These are phyloP conservation scores for Chrysoporthe deuterocubensis DNA, from an alignment of 2,329 filamentous ascomycete species.

Conservation along the genomic window DNA sequence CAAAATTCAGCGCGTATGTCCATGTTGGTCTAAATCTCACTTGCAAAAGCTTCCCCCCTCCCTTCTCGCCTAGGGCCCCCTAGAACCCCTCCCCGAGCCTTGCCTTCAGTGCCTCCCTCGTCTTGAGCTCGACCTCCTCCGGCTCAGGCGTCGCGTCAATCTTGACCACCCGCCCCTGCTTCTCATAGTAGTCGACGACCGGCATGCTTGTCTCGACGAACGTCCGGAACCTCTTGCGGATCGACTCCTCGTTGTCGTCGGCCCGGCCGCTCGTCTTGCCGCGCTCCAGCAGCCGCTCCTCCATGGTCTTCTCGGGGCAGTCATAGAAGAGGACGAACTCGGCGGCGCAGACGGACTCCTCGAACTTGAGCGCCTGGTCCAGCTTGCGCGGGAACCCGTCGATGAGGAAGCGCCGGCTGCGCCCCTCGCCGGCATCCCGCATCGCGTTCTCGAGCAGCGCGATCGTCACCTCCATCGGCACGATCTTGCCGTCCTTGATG, in stretches of 20 bases:
- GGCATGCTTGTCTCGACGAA: conserved; percentile 98
- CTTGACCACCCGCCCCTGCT: conserved; percentile 77
- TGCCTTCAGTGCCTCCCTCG: conserved; percentile 53
- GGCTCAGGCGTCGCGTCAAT: conserved; percentile 72
- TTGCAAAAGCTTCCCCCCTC: background rate
- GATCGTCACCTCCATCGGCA: conserved; percentile 98
- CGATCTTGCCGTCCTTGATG: conserved; percentile 93
- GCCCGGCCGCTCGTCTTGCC: conserved; percentile 90
- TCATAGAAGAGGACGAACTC: conserved; percentile 92
- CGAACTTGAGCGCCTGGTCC: conserved; percentile 94
- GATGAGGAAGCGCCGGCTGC: conserved; percentile 66
- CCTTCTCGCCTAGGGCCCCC: background rate
- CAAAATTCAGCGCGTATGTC: conserved; percentile 5
- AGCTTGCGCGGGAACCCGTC: conserved; percentile 94
- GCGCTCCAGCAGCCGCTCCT: conserved; percentile 79
- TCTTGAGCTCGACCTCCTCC: conserved; percentile 62
- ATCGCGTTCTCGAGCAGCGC: conserved; percentile 94
- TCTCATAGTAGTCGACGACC: conserved; percentile 83
- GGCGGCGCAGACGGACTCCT: conserved; percentile 82
- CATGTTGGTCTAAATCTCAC: background rate
- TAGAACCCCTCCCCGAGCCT: conserved; percentile 52
- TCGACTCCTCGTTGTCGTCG: conserved; percentile 94
- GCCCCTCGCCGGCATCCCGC: conserved; percentile 61
- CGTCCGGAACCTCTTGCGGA: conserved; percentile 92
- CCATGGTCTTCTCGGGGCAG: conserved; percentile 88